A percentile compares a stretch with the other conserved stretches of the same genome.
phyloP scores from a whole-genome alignment of 2,329 filamentous ascomycete species.

The Dactylonectria estremocensis region DNA sequence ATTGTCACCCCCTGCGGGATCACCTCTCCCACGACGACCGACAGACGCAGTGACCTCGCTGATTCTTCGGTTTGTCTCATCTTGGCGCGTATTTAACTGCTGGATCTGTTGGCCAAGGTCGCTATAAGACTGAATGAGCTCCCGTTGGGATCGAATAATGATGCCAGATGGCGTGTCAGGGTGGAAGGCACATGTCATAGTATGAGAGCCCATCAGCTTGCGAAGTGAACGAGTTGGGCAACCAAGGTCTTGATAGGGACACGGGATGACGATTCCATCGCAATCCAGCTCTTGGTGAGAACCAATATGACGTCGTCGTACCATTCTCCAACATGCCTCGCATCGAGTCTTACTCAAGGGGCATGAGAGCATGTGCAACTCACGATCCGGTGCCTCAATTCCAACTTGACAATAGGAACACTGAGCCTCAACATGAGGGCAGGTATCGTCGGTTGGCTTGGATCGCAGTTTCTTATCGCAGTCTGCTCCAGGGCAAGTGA shows the following conservation, averaged over 20 bases:
- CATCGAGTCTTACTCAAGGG: constrained; percentile 65
- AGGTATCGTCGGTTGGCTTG: constrained; percentile 66
- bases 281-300: constrained; percentile 65
- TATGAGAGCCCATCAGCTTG: constrained; percentile 61
- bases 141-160: constrained; percentile 64
- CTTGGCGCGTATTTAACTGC: constrained; percentile 53
- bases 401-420: constrained; percentile 70
- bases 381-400: constrained; percentile 62
- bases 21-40: constrained; percentile 51
- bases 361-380: constrained; percentile 59
- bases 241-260: constrained; percentile 57
- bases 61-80: constrained; percentile 52
- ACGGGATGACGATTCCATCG: constrained; percentile 66
- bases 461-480: constrained; percentile 68
- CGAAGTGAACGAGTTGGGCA: constrained; percentile 55
- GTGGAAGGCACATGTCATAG: constrained; percentile 66
- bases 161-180: constrained; percentile 65
- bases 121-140: constrained; percentile 61
- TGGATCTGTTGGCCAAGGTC: constrained; percentile 55
- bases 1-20: constrained; percentile 66
- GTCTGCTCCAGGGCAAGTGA: constrained; percentile 68
- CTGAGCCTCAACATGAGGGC: constrained; percentile 66
- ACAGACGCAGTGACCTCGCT: constrained; percentile 60
- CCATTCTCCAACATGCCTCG: constrained; percentile 62
- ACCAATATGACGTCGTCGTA: constrained; percentile 62